Conservation (phyloP, 2,329 filamentous ascomycete genomes). For the Diplodia sapinea region DNA sequence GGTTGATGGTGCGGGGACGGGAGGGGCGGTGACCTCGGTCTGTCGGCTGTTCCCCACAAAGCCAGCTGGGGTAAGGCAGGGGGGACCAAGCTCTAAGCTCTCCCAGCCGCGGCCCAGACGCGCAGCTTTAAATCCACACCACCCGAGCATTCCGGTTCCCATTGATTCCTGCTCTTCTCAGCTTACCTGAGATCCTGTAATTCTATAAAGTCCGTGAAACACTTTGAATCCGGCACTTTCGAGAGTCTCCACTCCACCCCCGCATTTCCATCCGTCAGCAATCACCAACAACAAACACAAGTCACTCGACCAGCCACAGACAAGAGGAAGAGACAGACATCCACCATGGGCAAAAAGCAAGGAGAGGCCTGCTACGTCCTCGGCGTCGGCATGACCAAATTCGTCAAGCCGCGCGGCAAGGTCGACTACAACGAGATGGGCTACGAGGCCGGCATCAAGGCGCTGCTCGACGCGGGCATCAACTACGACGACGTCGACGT, state of each 20-base stretch:
- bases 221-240: neutral
- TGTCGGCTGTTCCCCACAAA: constrained; percentile 21
- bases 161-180: neutral
- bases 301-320: neutral
- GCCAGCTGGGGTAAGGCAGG: neutral
- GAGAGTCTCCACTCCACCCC: neutral
- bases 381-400: constrained; percentile 98
- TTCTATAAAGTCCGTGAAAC: neutral
- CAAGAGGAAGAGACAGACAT: neutral
- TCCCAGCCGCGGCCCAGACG: constrained; percentile 23
- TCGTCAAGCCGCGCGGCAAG: constrained; percentile 94
- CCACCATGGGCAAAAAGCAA: constrained; percentile 23
- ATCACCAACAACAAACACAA: neutral
- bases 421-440: constrained; percentile 95
- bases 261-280: too few relatives aligned
- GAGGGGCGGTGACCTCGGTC: constrained; percentile 17
- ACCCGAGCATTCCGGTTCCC: neutral
- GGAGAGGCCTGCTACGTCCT: constrained; percentile 76
- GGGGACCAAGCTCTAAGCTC: constrained; percentile 13
- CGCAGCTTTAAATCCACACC: constrained; percentile 12
- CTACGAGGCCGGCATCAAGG: constrained; percentile 90
- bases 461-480: constrained; percentile 81
- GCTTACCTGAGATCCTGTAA: neutral
- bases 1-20: constrained; percentile 9
- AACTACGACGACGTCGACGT: constrained; percentile 91